These are phyloP conservation scores for Didymella arachidicola DNA, from an alignment of 2,329 filamentous ascomycete species.

Conservation along the genomic window DNA sequence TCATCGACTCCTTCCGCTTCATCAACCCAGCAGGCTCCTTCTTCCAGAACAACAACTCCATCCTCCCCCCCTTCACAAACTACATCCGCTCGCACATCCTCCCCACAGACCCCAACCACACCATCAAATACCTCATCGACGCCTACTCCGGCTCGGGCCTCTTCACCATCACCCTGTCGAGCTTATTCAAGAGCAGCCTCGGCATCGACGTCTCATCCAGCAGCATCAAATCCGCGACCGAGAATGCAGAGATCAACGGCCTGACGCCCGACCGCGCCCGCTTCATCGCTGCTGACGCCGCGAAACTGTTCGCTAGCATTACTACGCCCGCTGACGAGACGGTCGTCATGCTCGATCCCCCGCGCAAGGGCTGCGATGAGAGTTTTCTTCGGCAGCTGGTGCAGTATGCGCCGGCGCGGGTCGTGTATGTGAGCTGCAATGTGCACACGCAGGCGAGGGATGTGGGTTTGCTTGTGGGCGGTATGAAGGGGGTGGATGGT, in stretches of 20 bases:
- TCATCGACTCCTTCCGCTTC: slow-evolving; percentile 84
- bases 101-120: slow-evolving; percentile 51
- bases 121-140: slow-evolving; percentile 87
- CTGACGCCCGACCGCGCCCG: slow-evolving; percentile 72
- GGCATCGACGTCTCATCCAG: slow-evolving; percentile 88
- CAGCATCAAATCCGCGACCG: slow-evolving; percentile 78
- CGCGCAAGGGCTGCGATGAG: slow-evolving; percentile 90
- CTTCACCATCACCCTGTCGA: slow-evolving; percentile 92
- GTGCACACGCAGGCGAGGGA: slow-evolving; percentile 97
- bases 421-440: slow-evolving; percentile 97
- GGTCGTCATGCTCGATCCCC: slow-evolving; percentile 94
- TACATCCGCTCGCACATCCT: slow-evolving; percentile 85
- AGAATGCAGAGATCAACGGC: slow-evolving; percentile 80
- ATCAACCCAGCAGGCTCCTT: slow-evolving; percentile 92
- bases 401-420: slow-evolving; percentile 75
- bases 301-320: slow-evolving; percentile 79
- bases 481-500: slow-evolving; percentile 58
- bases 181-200: slow-evolving; percentile 78
- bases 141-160: slow-evolving; percentile 97
- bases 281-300: slow-evolving; percentile 90
- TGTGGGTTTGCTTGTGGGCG: slow-evolving; percentile 84
- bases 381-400: slow-evolving; percentile 84
- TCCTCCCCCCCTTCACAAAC: slow-evolving; percentile 83
- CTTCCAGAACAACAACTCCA: slow-evolving; percentile 99
- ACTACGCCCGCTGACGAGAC: slow-evolving; percentile 80